phyloP scores from a whole-genome alignment of 1,284 basidiomycete genomes.

The Takashimella tepidaria region DNA sequence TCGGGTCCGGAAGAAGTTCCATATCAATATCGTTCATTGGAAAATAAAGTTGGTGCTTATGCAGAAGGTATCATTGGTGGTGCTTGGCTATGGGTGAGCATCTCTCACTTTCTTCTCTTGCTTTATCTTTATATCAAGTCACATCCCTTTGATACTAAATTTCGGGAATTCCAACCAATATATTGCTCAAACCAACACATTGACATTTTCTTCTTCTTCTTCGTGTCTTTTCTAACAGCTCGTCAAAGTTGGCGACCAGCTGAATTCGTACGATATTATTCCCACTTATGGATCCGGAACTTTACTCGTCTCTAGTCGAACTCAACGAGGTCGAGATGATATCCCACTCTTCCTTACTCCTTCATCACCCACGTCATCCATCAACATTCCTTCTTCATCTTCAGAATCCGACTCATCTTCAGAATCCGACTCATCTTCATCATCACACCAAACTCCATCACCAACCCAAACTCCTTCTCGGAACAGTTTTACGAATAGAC shows the following conservation, averaged over 20 bases:
- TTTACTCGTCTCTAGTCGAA: conserved; percentile 60
- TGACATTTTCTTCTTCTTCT: not conserved
- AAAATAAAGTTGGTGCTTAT: conserved; percentile 40
- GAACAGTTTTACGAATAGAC: conserved; percentile 1
- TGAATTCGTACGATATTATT: conserved; percentile 35
- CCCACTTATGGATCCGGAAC: conserved; percentile 84
- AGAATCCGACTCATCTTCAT: not conserved
- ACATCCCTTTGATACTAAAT: too few species aligned
- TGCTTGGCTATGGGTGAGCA: conserved; percentile 71
- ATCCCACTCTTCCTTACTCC: conserved; percentile 30
- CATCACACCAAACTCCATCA: conserved; percentile 4
- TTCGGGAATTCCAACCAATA: too few species aligned
- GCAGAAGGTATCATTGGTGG: conserved; percentile 53
- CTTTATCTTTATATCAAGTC: too few species aligned
- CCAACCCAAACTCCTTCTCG: conserved; percentile 6
- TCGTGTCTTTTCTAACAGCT: conserved; percentile 17
- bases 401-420: not conserved
- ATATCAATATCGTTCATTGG: conserved; percentile 12
- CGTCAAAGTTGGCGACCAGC: conserved; percentile 31
- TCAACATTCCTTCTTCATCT: not conserved
- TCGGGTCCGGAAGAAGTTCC: conserved; percentile 4
- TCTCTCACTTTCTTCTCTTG: too few species aligned
- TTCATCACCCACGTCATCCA: conserved; percentile 1
- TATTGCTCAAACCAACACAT: too few species aligned
- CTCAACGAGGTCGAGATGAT: conserved; percentile 41